Evolutionary conservation across 805 yeast species (phyloP).

Genomic region (Hanseniaspora lachancei): DNA sequence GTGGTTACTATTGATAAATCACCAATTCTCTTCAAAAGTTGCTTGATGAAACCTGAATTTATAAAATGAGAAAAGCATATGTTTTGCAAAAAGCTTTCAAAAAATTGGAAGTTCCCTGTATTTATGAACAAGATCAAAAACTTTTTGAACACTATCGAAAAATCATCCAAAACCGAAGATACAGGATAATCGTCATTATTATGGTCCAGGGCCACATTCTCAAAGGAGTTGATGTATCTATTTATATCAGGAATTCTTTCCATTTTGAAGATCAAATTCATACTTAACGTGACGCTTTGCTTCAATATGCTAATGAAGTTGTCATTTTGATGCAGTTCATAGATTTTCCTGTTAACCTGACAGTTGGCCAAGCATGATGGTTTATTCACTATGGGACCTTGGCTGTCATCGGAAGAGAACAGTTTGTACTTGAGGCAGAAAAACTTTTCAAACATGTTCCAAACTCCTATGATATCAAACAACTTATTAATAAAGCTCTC

Average conservation of each 20-base stretch:
- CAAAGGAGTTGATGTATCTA: constrained; percentile 22
- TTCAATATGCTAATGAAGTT: constrained; percentile 53
- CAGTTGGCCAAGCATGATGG: constrained; percentile 23
- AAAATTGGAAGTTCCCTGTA: constrained; percentile 43
- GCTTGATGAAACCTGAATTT: constrained; percentile 29
- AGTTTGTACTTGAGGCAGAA: constrained; percentile 56
- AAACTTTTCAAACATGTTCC: constrained; percentile 71
- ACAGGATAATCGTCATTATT: constrained; percentile 37
- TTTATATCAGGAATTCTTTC: constrained; percentile 61
- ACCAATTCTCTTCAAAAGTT: constrained; percentile 38
- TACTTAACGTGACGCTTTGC: not conserved
- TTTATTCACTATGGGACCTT: constrained; percentile 8
- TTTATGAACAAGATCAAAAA: constrained; percentile 53
- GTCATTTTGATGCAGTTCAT: constrained; percentile 11
- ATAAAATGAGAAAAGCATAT: constrained; percentile 1
- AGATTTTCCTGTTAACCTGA: constrained; percentile 20
- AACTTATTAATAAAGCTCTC: constrained; percentile 46
- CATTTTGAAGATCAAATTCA: constrained; percentile 50
- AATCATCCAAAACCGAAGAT: constrained; percentile 77
- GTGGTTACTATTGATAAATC: constrained; percentile 4
- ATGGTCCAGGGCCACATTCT: constrained; percentile 14
- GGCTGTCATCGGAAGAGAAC: constrained; percentile 18
- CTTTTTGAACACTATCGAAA: constrained; percentile 58
- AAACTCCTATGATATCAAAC: constrained; percentile 64
- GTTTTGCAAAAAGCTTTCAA: constrained; percentile 21